Evolutionary conservation across 441 rosid species (phyloP).

Genomic region (Theobroma grandiflorum): DNA sequence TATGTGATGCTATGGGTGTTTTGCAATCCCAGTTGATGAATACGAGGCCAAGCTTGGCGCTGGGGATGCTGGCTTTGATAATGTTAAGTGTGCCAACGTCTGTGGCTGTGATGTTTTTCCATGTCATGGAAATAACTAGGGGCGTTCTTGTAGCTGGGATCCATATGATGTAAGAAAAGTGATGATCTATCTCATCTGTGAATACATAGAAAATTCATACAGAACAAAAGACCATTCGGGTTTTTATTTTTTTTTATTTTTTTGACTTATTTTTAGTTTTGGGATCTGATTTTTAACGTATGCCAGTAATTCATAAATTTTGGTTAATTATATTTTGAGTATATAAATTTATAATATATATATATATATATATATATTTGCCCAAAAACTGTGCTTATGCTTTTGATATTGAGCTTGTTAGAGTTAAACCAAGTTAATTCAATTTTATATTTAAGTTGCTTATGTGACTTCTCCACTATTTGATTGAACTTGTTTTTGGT

Average conservation of each 20-base stretch:
- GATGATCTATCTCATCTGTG: background rate
- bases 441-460: too few relatives aligned
- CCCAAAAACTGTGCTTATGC: too few relatives aligned
- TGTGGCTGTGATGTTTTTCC: constrained; percentile 38
- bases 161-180: background rate
- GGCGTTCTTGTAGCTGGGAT: constrained; percentile 16
- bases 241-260: background rate
- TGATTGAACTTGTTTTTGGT: too few relatives aligned
- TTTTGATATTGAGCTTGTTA: too few relatives aligned
- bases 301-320: background rate
- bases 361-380: too few relatives aligned
- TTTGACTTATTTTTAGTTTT: too few relatives aligned
- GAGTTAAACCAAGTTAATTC: too few relatives aligned
- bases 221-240: background rate
- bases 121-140: constrained; percentile 30
- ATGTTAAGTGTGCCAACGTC: constrained; percentile 56
- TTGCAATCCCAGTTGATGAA: constrained; percentile 68
- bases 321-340: too few relatives aligned
- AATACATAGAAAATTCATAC: background rate
- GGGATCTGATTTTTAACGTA: background rate
- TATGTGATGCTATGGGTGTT: constrained; percentile 55
- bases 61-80: constrained; percentile 51
- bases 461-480: too few relatives aligned
- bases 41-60: constrained; percentile 61
- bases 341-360: too few relatives aligned